Evolutionary conservation across 495 filamentous ascomycete genomes (phyloP).

Genomic region (Podospora pseudoanserina): DNA sequence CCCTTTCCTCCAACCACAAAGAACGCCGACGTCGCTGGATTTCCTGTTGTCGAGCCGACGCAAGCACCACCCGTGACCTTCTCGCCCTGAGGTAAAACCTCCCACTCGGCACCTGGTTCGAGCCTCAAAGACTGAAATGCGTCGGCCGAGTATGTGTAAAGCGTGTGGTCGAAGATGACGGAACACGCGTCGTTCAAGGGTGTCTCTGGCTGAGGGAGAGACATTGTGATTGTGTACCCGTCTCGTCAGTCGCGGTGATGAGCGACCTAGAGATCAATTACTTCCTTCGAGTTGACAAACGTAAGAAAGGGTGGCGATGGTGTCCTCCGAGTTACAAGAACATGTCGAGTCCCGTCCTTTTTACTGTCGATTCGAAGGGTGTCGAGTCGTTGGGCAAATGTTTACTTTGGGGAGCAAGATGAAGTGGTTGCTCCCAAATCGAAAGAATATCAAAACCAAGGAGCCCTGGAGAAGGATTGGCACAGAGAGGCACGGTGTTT

Average conservation of each 20-base stretch:
- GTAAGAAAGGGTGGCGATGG: constrained; percentile 13
- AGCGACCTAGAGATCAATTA: constrained; percentile 11
- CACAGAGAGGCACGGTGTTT: constrained; percentile 5
- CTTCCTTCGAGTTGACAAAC: constrained; percentile 16
- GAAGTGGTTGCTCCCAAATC: not conserved
- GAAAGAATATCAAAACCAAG: not conserved
- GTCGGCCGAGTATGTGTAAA: constrained; percentile 76
- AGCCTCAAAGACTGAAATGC: constrained; percentile 75
- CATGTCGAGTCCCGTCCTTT: constrained; percentile 22
- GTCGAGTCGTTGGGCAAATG: no score
- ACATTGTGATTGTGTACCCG: constrained; percentile 45
- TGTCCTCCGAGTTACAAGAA: constrained; percentile 21
- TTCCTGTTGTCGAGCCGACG: constrained; percentile 61
- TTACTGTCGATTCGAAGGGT: no score
- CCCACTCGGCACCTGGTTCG: constrained; percentile 67
- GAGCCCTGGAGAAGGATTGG: not conserved
- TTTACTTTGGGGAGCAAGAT: not conserved
- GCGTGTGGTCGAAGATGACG: constrained; percentile 72
- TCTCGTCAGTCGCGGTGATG: constrained; percentile 3
- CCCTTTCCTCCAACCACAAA: constrained; percentile 80
- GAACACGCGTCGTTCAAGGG: constrained; percentile 75
- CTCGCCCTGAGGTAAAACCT: constrained; percentile 56
- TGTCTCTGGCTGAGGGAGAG: constrained; percentile 60
- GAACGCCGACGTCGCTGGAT: constrained; percentile 54
- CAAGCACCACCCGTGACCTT: constrained; percentile 73